These are phyloP conservation scores for Mucor saturninus DNA, from an alignment of 371 early-diverging fungal genomes.

Conservation along the genomic window DNA sequence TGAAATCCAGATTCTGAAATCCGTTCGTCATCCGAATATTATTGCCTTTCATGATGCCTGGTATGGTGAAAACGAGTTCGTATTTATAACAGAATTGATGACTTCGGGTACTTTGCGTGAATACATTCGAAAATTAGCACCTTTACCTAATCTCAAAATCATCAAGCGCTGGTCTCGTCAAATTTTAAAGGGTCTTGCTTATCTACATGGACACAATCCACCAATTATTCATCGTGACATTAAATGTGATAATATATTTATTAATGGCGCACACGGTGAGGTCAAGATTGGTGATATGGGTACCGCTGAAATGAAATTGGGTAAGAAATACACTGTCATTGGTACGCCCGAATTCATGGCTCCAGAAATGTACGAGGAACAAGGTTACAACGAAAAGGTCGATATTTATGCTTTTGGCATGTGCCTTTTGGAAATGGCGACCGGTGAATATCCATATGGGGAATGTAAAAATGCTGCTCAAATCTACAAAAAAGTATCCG, in stretches of 20 bases:
- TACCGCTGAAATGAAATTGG: slow-evolving; percentile 73
- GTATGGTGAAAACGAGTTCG: slow-evolving; percentile 63
- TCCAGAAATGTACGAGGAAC: slow-evolving; percentile 75
- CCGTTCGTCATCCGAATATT: slow-evolving; percentile 76
- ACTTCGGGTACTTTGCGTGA: slow-evolving; percentile 75
- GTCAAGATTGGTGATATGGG: slow-evolving; percentile 88
- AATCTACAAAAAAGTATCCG: slow-evolving; percentile 70
- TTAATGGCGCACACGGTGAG: slow-evolving; percentile 80
- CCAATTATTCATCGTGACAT: slow-evolving; percentile 86
- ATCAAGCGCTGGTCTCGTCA: slow-evolving; percentile 75
- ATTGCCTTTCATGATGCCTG: slow-evolving; percentile 77
- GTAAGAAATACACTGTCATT: slow-evolving; percentile 78
- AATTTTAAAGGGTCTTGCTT: slow-evolving; percentile 75
- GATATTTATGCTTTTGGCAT: slow-evolving; percentile 90
- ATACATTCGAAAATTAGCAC: slow-evolving; percentile 60
- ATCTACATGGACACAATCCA: slow-evolving; percentile 75
- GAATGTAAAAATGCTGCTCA: slow-evolving; percentile 82
- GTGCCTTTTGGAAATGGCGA: slow-evolving; percentile 80
- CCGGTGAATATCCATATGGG: slow-evolving; percentile 80
- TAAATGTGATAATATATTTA: slow-evolving; percentile 80
- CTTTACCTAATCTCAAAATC: slow-evolving; percentile 65
- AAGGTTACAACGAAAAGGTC: slow-evolving; percentile 77
- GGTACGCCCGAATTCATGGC: slow-evolving; percentile 51
- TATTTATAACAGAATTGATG: slow-evolving; percentile 88
- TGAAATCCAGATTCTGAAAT: slow-evolving; percentile 75